A percentile compares a stretch with the other conserved stretches of the same genome.
Evolutionary conservation across 1,139 yeast species (phyloP).

Genomic region (Hyphopichia fennica): DNA sequence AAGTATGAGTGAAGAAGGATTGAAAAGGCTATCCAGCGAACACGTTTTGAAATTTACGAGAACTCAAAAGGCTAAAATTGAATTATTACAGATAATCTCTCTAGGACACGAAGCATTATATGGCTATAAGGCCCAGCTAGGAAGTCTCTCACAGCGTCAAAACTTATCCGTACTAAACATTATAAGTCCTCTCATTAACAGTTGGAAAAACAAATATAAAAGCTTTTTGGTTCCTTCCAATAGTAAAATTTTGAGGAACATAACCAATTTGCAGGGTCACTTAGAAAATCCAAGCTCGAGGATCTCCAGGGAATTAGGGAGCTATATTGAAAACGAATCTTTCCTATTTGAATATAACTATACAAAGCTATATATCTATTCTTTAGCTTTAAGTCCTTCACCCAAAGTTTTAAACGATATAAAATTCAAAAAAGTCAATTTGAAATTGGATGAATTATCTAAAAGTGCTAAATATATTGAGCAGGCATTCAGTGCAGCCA

Average conservation of each 20-base stretch:
- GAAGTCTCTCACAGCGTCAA: slow-evolving; percentile 58
- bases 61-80: slow-evolving; percentile 77
- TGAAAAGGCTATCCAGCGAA: slow-evolving; percentile 27
- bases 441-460: slow-evolving; percentile 68
- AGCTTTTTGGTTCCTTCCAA: slow-evolving; percentile 52
- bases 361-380: slow-evolving; percentile 77
- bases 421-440: slow-evolving; percentile 21
- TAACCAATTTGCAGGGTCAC: slow-evolving; percentile 28
- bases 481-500: slow-evolving; percentile 81
- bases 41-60: slow-evolving; percentile 47
- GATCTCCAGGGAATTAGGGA: slow-evolving; percentile 35
- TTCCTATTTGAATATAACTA: slow-evolving; percentile 81
- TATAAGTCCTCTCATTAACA: slow-evolving; percentile 71
- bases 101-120: slow-evolving; percentile 84
- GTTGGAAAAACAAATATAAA: slow-evolving; percentile 71
- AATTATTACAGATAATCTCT: slow-evolving; percentile 73
- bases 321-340: slow-evolving; percentile 63
- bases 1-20: slow-evolving; percentile 38
- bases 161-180: slow-evolving; percentile 71
- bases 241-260: slow-evolving; percentile 23
- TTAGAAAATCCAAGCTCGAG: slow-evolving; percentile 40
- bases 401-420: slow-evolving; percentile 16
- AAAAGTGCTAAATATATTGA: slow-evolving; percentile 77
- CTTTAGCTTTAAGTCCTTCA: slow-evolving; percentile 70
- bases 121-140: slow-evolving; percentile 59